Evolutionary conservation across 2,329 filamentous ascomycete genomes (phyloP).

Genomic region (Beauveria rudraprayagi): DNA sequence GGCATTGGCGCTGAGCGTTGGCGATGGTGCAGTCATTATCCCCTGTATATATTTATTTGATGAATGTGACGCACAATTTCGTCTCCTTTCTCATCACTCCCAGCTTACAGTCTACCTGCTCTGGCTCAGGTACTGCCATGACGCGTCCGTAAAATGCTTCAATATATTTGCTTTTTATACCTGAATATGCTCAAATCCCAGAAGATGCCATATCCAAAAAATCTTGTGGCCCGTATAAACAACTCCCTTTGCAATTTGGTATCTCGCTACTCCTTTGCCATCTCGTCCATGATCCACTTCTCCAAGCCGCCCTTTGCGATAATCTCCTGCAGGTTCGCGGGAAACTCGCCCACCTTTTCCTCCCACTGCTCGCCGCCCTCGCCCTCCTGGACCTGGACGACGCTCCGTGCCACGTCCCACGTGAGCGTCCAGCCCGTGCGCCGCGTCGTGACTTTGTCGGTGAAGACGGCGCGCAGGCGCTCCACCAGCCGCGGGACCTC

Average conservation of each 20-base stretch:
- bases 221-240: not conserved
- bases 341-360: slow-evolving; percentile 20
- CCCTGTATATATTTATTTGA: no score
- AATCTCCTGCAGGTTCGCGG: slow-evolving; percentile 19
- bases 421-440: slow-evolving; percentile 66
- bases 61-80: no score
- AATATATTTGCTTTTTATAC: not conserved
- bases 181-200: not conserved
- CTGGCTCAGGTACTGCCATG: no score
- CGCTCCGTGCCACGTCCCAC: slow-evolving; percentile 15
- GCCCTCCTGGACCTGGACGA: slow-evolving; percentile 16
- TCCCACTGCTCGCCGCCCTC: slow-evolving; percentile 16
- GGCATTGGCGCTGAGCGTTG: no score
- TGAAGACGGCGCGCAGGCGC: slow-evolving; percentile 56
- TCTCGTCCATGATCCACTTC: slow-evolving; percentile 16
- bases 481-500: slow-evolving; percentile 61
- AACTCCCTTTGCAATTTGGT: not conserved
- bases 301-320: slow-evolving; percentile 18
- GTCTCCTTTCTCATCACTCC: no score
- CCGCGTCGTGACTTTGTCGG: slow-evolving; percentile 51
- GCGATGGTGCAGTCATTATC: no score
- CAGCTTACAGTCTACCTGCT: no score
- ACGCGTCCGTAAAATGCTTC: no score
- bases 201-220: not conserved
- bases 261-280: slow-evolving; percentile 23